Evolutionary conservation across 2,329 filamentous ascomycete species (phyloP), one percentile per base, ranked within the genome.

Genomic region (Neopestalotiopsis rosae): DNA sequence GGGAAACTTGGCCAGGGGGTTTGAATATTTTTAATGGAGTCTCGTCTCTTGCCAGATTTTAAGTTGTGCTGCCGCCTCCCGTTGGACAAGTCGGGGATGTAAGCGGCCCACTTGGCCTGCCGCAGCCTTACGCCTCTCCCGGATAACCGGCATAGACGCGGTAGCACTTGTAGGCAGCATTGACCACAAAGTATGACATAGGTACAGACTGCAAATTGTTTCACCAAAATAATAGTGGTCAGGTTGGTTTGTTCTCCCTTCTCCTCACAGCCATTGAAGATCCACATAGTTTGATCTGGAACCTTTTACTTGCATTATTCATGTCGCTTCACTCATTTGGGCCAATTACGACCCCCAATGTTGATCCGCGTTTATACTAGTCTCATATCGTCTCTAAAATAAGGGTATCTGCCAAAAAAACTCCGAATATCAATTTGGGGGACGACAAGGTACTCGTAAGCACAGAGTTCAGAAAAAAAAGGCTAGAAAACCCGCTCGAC

Each of bases 111-210:
- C 59, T 34, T 62, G 59, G 59, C 12, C 24, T 34, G 30, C 59
- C 30, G 32, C 59, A 62, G 59, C 59, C 59, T 40, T 62, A 40
- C 59, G 32, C 59, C 45, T 62, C 40, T 14, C 4, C 34, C 59
- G 59, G 59, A 62, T 62, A 62, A 38, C 59, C 59, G 59, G 59
- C 59, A 62, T 34, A 30, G 28, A 59, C 57, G 30, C 30, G 32
- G 32, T 40, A 17, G 56, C 20, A 62, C 12, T 6, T 28, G 24
- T 28, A 28, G 24, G 32, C 28, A 62, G 59, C 59, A 40, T 62
- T 38, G 59, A 62, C 59, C 59, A 62, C 59, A 17, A 38, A 20
- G 12, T 2, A 20, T 62, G 30, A 42, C 28, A 30, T 34, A 40
- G 34, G 20, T 30, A 30, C 57, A 59, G 17, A 24, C 24, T 28